Percentiles rank a stretch among this genome's conserved stretches.
Conservation (phyloP, 169 alveolate species). For the Babesia bovis region DNA sequence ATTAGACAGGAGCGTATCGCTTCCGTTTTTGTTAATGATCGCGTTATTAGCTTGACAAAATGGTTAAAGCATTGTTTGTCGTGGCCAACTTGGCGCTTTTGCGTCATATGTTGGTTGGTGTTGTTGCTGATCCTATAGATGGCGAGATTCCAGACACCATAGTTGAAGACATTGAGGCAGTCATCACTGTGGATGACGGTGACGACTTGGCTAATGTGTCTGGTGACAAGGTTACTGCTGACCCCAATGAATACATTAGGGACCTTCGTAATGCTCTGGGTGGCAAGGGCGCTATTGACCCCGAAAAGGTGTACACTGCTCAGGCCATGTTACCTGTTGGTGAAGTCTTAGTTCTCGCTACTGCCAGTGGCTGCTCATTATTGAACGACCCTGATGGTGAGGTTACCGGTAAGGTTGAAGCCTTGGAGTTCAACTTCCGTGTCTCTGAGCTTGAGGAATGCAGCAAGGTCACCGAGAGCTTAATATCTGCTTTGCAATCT, state of each 20-base stretch:
- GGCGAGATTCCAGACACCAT: background rate
- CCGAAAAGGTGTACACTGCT: slow-evolving; percentile 58
- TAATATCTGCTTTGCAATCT: slow-evolving; percentile 29
- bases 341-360: slow-evolving; percentile 54
- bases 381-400: slow-evolving; percentile 43
- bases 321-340: slow-evolving; percentile 55
- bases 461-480: slow-evolving; percentile 59
- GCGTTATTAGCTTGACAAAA: background rate
- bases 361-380: slow-evolving; percentile 66
- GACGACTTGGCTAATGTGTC: background rate
- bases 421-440: slow-evolving; percentile 56
- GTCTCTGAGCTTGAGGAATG: slow-evolving; percentile 66
- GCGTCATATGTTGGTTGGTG: background rate
- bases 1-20: background rate
- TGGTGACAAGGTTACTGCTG: background rate
- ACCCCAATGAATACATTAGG: slow-evolving; percentile 15
- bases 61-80: background rate
- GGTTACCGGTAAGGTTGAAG: slow-evolving; percentile 8
- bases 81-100: background rate
- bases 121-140: background rate
- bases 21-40: too few species aligned
- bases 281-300: slow-evolving; percentile 44
- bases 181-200: background rate
- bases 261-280: slow-evolving; percentile 42
- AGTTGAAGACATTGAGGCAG: slow-evolving; percentile 22